These are phyloP conservation scores for Tricharina praecox DNA, from an alignment of 495 filamentous ascomycete genomes.

Conservation along the genomic window DNA sequence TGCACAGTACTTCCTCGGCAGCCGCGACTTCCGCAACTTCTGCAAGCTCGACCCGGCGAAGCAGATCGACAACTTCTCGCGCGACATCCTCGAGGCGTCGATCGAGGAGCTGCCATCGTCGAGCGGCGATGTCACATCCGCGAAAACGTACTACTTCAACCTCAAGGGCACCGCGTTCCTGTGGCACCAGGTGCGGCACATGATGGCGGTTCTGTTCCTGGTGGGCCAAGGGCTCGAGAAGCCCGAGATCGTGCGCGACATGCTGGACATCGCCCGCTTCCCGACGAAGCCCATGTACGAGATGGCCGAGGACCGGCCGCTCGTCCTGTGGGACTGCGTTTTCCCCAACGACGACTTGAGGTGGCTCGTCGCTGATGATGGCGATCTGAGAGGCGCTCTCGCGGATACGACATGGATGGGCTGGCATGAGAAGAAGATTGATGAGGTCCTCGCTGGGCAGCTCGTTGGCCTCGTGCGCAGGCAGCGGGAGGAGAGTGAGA, in stretches of 20 bases:
- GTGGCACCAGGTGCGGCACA: constrained; percentile 94
- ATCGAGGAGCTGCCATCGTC: constrained; percentile 44
- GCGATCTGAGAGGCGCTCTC: constrained; percentile 19
- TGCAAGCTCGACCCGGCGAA: constrained; percentile 79
- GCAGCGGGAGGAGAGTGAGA: neutral
- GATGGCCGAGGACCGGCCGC: constrained; percentile 73
- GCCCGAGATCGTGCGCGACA: constrained; percentile 48
- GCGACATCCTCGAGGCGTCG: constrained; percentile 56
- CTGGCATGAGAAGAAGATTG: constrained; percentile 75
- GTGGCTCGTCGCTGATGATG: constrained; percentile 50
- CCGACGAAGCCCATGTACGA: constrained; percentile 65
- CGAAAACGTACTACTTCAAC: constrained; percentile 55
- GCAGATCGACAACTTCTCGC: constrained; percentile 63
- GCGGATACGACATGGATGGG: constrained; percentile 44
- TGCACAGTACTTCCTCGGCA: constrained; percentile 58
- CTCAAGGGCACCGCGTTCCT: constrained; percentile 85
- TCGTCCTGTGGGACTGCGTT: constrained; percentile 89
- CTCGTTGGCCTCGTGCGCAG: constrained; percentile 44
- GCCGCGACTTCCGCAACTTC: constrained; percentile 93
- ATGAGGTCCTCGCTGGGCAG: constrained; percentile 58
- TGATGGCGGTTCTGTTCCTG: constrained; percentile 71
- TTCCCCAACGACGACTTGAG: constrained; percentile 65
- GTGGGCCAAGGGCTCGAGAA: constrained; percentile 79
- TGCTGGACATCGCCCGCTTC: constrained; percentile 53
- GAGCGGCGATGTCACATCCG: neutral